Conservation (phyloP, 768 basidiomycete species). For the Lenzites betulinus region DNA sequence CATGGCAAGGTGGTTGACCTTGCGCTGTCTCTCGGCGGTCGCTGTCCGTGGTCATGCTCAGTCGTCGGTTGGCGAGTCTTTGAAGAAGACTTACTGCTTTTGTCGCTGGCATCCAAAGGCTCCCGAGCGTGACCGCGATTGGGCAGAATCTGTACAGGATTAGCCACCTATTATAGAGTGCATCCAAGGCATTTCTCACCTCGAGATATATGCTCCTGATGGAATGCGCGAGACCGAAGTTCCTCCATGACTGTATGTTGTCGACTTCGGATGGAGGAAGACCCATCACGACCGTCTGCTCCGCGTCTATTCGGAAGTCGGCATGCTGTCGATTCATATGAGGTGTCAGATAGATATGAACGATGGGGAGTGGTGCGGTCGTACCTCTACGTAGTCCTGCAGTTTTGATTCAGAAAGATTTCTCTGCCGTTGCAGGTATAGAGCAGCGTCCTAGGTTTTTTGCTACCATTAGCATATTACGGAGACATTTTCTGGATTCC, state of each 20-base stretch:
- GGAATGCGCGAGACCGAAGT: slow-evolving; percentile 46
- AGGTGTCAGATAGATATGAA: background rate
- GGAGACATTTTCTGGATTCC: background rate
- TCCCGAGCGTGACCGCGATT: slow-evolving; percentile 37
- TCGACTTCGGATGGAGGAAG: slow-evolving; percentile 43
- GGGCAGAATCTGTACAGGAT: slow-evolving; percentile 42
- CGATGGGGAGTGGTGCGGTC: background rate
- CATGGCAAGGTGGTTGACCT: slow-evolving; percentile 44
- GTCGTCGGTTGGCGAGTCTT: background rate
- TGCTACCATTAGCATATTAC: background rate
- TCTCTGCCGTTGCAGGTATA: slow-evolving; percentile 46
- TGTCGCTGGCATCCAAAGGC: slow-evolving; percentile 7
- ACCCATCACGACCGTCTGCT: slow-evolving; percentile 45
- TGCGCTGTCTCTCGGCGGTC: slow-evolving; percentile 39
- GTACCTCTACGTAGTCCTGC: slow-evolving; percentile 51
- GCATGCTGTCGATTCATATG: slow-evolving; percentile 34
- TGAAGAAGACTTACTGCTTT: background rate
- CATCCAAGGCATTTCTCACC: slow-evolving; percentile 26
- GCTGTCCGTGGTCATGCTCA: slow-evolving; percentile 16
- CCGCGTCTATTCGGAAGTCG: slow-evolving; percentile 43
- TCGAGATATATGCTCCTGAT: slow-evolving; percentile 39
- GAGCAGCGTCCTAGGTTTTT: slow-evolving; percentile 41
- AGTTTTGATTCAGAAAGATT: slow-evolving; percentile 40
- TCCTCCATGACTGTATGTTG: slow-evolving; percentile 39
- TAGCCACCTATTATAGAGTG: background rate